Base-by-base conservation (phyloP, 2,329 filamentous ascomycete genomes). In the Trichoderma sp. region DNA sequence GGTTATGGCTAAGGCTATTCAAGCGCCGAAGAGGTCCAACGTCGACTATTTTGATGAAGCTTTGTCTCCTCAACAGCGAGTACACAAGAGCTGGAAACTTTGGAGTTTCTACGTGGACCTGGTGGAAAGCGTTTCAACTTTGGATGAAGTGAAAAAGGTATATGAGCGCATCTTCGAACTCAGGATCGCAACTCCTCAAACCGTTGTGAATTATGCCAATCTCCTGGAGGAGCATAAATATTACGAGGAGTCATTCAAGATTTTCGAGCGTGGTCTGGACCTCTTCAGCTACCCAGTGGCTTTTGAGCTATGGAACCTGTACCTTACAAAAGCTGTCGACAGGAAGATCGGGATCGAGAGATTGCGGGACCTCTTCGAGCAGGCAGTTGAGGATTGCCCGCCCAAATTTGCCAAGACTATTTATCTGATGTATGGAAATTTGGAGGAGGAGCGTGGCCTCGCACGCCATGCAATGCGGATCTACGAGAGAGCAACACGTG, bases 101-200 rank as follows among this genome's bases (percentile, higher is more conserved):
- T 99, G 96, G 96, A 97, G 94, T 82, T 99, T 99, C 85, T 99
- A 99, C 77, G 95, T 99, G 53, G 96, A 99, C 80, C 88, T 99
- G 1, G 95, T 99, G 3, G 96, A 99, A 81, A 97, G 94, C 80
- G 95, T 98, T 36, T 92, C 93, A 73, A 93, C 92, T 0, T 83
- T 99, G 18, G 94, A 97, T 26, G 95, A 98, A 82, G 98, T 95
- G 0, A 93, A 90, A 80, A 95, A 94, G 80, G 91, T 98, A 2
- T 99, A 99, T 81, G 96, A 99, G 81, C 89, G 96, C 71, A 98
- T 99, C 77, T 99, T 99, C 80, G 97, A 99, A 82, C 90, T 99
- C 73, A 93, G 95, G 61, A 99, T 99, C 76, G 96, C 97, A 26
- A 99, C 96, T 6, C 96, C 97, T 1, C 96, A 99, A 80, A 99